Evolutionary conservation across 1,284 basidiomycete genomes (phyloP), one percentile per base, ranked within the genome.

Genomic region (Rhodotorula sp.): DNA sequence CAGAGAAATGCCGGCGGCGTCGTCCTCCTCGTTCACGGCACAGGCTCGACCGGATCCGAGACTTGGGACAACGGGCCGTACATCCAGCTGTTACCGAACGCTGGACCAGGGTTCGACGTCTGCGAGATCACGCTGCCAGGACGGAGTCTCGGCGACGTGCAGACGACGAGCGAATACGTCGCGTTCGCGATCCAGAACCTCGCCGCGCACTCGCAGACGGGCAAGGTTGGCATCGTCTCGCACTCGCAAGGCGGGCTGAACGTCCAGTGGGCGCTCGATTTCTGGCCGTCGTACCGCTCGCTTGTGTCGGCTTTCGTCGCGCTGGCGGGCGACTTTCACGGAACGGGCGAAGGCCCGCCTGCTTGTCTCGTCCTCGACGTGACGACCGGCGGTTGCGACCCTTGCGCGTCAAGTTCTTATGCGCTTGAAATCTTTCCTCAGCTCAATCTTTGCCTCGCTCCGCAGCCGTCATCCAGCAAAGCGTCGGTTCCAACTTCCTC

Each of bases 1-100:
- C 53, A 68, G 32, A 65, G 66, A 46, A 73, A 71, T 52, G 17
- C 48, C 19, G 70, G 75, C 29, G 76, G 79, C 20, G 64, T 75
- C 36, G 79, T 80, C 9, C 72, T 79, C 39, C 72, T 80, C 11
- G 76, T 80, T 4, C 79, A 80, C 62, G 79, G 79, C 0, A 81
- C 80, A 0, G 78, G 53, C 54, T 73, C 48, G 59, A 78, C 70
- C 29, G 76, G 69, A 53, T 49, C 29, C 30, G 77, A 74, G 55
- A 76, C 64, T 55, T 80, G 72, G 70, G 61, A 39, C 52, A 69
- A 68, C 68, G 77, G 77, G 55, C 76, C 77, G 49, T 79, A 76
- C 71, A 59, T 66, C 22, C 36, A 69, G 36, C 32, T 70, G 15
- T 61, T 77, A 0, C 74, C 74, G 9, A 34, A 54, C 27, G 60